A percentile compares a stretch with the other conserved stretches of the same genome.
These are phyloP conservation scores for Yamadazyma blattariae DNA, from an alignment of 1,139 yeast species.

Conservation along the genomic window DNA sequence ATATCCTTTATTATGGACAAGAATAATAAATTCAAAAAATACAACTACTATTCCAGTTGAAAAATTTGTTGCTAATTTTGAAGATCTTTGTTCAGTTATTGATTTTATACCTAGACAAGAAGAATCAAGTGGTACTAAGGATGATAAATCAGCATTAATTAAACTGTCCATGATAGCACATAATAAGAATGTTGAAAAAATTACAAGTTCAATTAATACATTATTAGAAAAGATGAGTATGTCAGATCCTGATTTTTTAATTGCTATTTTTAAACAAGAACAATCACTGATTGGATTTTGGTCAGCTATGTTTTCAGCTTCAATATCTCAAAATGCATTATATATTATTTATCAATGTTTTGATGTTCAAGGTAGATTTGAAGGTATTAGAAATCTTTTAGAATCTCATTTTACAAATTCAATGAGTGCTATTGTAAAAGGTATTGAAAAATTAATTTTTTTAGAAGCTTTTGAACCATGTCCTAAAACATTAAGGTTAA, in stretches of 20 bases:
- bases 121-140: slow-evolving; percentile 14
- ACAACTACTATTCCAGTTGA: slow-evolving; percentile 22
- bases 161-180: slow-evolving; percentile 20
- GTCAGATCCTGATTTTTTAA: slow-evolving; percentile 44
- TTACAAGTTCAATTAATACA: slow-evolving; percentile 21
- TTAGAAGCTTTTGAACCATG: slow-evolving; percentile 67
- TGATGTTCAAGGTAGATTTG: slow-evolving; percentile 61
- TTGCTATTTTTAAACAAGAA: slow-evolving; percentile 22
- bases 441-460: slow-evolving; percentile 41
- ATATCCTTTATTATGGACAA: slow-evolving; percentile 47
- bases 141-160: slow-evolving; percentile 17
- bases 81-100: slow-evolving; percentile 41
- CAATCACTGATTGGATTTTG: slow-evolving; percentile 54
- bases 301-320: slow-evolving; percentile 66
- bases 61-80: slow-evolving; percentile 28
- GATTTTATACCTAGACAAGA: slow-evolving; percentile 22
- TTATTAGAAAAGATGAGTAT: slow-evolving; percentile 35
- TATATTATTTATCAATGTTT: slow-evolving; percentile 73
- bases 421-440: slow-evolving; percentile 43
- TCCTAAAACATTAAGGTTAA: slow-evolving; percentile 69
- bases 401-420: slow-evolving; percentile 40
- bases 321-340: slow-evolving; percentile 64
- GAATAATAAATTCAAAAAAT: slow-evolving; percentile 13
- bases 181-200: slow-evolving; percentile 25
- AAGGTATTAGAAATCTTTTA: slow-evolving; percentile 61